A percentile compares a stretch with the other conserved stretches of the same genome.
These are phyloP conservation scores for Fusarium domesticum DNA, from an alignment of 2,329 filamentous ascomycete species.

Conservation along the genomic window DNA sequence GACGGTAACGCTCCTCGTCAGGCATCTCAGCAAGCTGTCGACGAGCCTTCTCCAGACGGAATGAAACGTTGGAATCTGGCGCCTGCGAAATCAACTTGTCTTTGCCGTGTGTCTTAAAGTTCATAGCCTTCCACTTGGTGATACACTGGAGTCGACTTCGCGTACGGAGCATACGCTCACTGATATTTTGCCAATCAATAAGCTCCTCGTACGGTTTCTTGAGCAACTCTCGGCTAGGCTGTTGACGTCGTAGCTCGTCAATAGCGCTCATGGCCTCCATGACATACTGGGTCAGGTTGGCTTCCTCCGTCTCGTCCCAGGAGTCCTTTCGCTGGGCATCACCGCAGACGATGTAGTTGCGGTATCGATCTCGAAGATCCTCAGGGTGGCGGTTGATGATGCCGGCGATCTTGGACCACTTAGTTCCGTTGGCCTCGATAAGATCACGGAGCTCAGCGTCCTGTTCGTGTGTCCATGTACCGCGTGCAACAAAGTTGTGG, in stretches of 20 bases:
- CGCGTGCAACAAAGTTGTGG: conserved; percentile 59
- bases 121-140: conserved; percentile 60
- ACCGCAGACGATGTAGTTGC: conserved; percentile 62
- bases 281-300: conserved; percentile 50
- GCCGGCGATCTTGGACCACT: conserved; percentile 62
- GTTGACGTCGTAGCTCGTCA: conserved; percentile 36
- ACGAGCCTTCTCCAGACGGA: conserved; percentile 43
- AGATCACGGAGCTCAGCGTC: conserved; percentile 37
- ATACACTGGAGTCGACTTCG: conserved; percentile 66
- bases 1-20: conserved; percentile 42
- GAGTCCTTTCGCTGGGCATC: conserved; percentile 48
- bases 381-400: conserved; percentile 61
- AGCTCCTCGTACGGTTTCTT: conserved; percentile 48
- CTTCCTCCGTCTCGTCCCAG: conserved; percentile 63
- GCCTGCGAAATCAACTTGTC: conserved; percentile 34
- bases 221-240: conserved; percentile 32
- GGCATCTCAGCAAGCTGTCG: conserved; percentile 42
- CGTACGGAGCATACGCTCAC: conserved; percentile 57
- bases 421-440: conserved; percentile 39
- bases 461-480: conserved; percentile 42
- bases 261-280: conserved; percentile 50
- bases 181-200: conserved; percentile 65
- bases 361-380: conserved; percentile 68
- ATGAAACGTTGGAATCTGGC: conserved; percentile 38
- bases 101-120: conserved; percentile 34